Percentiles rank a stretch among this genome's conserved stretches.
These are phyloP conservation scores for Aureoboletus auriporus DNA, from an alignment of 768 basidiomycete genomes.

Conservation along the genomic window DNA sequence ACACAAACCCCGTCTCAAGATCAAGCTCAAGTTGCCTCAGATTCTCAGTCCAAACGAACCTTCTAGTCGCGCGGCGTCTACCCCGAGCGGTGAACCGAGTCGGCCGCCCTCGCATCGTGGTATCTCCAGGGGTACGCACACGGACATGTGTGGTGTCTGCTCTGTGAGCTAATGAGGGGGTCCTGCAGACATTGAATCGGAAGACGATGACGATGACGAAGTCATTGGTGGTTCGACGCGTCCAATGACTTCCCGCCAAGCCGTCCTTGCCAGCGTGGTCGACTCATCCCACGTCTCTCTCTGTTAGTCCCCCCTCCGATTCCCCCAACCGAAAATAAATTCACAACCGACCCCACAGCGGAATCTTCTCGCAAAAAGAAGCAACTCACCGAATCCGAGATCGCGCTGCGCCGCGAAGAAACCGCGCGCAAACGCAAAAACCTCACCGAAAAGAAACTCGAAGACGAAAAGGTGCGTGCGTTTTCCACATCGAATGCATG, in stretches of 20 bases:
- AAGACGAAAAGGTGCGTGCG: slow-evolving; percentile 70
- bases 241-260: slow-evolving; percentile 59
- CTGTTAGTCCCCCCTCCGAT: slow-evolving; percentile 27
- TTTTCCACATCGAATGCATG: no score
- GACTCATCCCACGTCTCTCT: slow-evolving; percentile 68
- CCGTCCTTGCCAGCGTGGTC: slow-evolving; percentile 66
- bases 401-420: slow-evolving; percentile 73
- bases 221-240: slow-evolving; percentile 27
- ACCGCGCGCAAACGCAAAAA: slow-evolving; percentile 79
- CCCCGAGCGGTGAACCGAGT: slow-evolving; percentile 21
- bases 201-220: slow-evolving; percentile 40
- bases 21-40: slow-evolving; percentile 55
- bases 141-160: no score
- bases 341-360: background rate
- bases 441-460: slow-evolving; percentile 76
- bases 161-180: background rate
- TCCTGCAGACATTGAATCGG: slow-evolving; percentile 38
- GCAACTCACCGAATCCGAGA: slow-evolving; percentile 64
- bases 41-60: slow-evolving; percentile 30
- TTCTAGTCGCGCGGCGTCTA: slow-evolving; percentile 25
- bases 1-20: slow-evolving; percentile 49
- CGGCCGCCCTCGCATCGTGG: slow-evolving; percentile 24
- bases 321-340: background rate
- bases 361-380: slow-evolving; percentile 48
- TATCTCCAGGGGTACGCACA: slow-evolving; percentile 19